phyloP scores from a whole-genome alignment of 768 basidiomycete genomes.

The Xerocomellus amylosporus region DNA sequence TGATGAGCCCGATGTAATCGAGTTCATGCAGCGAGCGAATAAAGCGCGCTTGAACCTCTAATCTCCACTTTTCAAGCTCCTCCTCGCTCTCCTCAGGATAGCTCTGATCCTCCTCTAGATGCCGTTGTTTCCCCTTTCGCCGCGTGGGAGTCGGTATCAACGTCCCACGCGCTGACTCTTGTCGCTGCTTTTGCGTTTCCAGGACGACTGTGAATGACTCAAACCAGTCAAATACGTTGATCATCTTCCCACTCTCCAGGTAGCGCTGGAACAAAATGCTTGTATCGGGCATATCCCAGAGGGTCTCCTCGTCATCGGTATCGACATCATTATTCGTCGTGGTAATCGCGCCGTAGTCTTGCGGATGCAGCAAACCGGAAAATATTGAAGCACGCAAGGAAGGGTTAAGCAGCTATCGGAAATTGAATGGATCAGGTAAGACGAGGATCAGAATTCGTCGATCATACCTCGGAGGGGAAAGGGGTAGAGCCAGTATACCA shows the following conservation, averaged over 20 bases:
- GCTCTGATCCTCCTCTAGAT: slow-evolving; percentile 21
- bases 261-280: slow-evolving; percentile 76
- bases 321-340: slow-evolving; percentile 9
- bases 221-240: slow-evolving; percentile 90
- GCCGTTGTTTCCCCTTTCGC: slow-evolving; percentile 26
- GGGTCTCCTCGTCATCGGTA: slow-evolving; percentile 28
- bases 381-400: slow-evolving; percentile 60
- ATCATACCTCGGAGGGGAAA: slow-evolving; percentile 64
- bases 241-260: slow-evolving; percentile 73
- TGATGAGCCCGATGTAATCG: slow-evolving; percentile 76
- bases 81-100: slow-evolving; percentile 29
- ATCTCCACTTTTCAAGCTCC: slow-evolving; percentile 50
- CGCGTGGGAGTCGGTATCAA: slow-evolving; percentile 17
- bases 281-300: slow-evolving; percentile 67
- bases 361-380: slow-evolving; percentile 58
- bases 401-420: slow-evolving; percentile 61
- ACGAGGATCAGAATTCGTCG: neutral
- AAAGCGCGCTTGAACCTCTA: slow-evolving; percentile 74
- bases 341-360: slow-evolving; percentile 38
- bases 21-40: slow-evolving; percentile 78
- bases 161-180: neutral
- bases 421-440: neutral
- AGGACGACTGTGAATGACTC: slow-evolving; percentile 69
- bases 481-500: slow-evolving; percentile 69
- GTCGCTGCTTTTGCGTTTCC: slow-evolving; percentile 49